Evolutionary conservation across 805 yeast genomes (phyloP), one percentile per base, ranked within the genome.

Genomic region (Metschnikowia lachancei): DNA sequence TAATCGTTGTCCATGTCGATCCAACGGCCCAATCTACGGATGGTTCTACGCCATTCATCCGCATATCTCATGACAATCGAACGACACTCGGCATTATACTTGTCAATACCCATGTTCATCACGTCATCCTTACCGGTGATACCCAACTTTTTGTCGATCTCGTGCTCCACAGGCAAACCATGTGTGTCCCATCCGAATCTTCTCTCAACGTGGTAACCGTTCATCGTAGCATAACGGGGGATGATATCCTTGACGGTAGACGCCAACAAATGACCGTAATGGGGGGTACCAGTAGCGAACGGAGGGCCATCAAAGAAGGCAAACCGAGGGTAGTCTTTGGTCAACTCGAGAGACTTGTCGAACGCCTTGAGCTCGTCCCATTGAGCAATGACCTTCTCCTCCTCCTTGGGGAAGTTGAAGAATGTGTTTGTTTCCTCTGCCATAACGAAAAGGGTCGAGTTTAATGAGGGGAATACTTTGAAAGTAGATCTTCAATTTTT

Each of bases 141-240:
- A 32, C 95, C 95, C 58, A 94, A 78, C 64, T 87, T 86, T 85
- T 95, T 94, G 87, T 94, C 99, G 60, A 94, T 94, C 69, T 92
- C 97, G 67, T 94, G 97, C 74, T 94, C 99, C 48, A 94, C 89
- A 41, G 99, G 99, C 54, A 94, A 81, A 47, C 99, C 99, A 67
- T 94, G 99, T 46, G 99, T 94, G 71, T 94, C 99, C 99, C 99
- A 94, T 52, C 99, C 99, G 56, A 94, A 94, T 61, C 98, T 81
- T 73, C 99, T 87, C 70, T 88, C 97, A 36, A 94, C 99, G 59
- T 85, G 88, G 68, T 81, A 85, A 17, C 99, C 99, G 59, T 87
- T 92, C 99, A 94, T 92, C 53, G 95, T 87, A 50, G 98, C 98
- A 64, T 89, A 94, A 64, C 99, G 81, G 46, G 99, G 99, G 46